phyloP scores from a whole-genome alignment of 2,329 filamentous ascomycete species.

The Pseudogymnoascus destructans region DNA sequence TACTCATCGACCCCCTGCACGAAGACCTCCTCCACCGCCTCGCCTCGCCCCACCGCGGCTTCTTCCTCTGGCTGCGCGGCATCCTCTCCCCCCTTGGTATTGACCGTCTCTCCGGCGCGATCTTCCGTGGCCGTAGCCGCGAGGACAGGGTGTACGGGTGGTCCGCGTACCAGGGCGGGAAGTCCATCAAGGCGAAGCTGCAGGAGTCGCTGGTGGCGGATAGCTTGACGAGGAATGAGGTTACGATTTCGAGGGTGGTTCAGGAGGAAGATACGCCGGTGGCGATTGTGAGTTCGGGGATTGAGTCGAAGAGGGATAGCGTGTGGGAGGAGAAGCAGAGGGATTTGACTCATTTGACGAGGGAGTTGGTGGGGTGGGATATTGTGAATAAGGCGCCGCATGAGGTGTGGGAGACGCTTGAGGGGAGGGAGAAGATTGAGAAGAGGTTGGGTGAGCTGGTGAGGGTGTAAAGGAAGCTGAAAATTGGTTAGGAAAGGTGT shows the following conservation, averaged over 20 bases:
- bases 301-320: slow-evolving; percentile 49
- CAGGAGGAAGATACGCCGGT: slow-evolving; percentile 65
- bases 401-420: slow-evolving; percentile 65
- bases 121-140: slow-evolving; percentile 68
- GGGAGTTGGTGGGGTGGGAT: slow-evolving; percentile 72
- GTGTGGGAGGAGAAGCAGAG: slow-evolving; percentile 77
- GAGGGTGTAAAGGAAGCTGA: neutral
- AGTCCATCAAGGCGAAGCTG: slow-evolving; percentile 77
- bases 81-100: slow-evolving; percentile 78
- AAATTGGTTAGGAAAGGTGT: neutral
- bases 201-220: slow-evolving; percentile 85
- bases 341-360: slow-evolving; percentile 68
- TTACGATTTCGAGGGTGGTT: slow-evolving; percentile 64
- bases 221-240: slow-evolving; percentile 72
- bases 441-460: slow-evolving; percentile 63
- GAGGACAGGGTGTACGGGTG: slow-evolving; percentile 77
- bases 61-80: slow-evolving; percentile 75
- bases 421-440: slow-evolving; percentile 65
- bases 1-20: slow-evolving; percentile 80
- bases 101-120: slow-evolving; percentile 63
- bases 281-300: slow-evolving; percentile 70
- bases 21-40: slow-evolving; percentile 67
- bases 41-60: slow-evolving; percentile 56
- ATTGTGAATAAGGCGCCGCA: slow-evolving; percentile 75
- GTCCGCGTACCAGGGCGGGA: slow-evolving; percentile 65